Base-by-base conservation (phyloP, 306 rosid species). In the Prunus kanzakura region DNA sequence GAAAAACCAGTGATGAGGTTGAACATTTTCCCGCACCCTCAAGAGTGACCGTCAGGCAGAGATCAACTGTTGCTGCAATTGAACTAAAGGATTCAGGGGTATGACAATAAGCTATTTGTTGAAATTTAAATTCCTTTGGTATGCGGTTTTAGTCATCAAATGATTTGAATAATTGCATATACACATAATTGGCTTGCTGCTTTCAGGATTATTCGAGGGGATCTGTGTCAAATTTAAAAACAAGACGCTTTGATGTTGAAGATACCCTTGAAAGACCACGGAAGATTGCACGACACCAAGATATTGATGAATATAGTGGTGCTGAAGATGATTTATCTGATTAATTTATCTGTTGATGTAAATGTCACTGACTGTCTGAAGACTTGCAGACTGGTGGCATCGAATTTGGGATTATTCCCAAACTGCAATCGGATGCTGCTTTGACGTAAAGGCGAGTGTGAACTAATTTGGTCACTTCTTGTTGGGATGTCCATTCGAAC, bases 301-400 rank as follows among this genome's bases (percentile, higher is more conserved):
- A 96, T 77, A 64, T 83, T 45, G 92, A 87, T 77, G 96, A 90
- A 30, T 88, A 85, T 62, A 95, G 98, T 76, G 97, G 92, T 74
- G 93, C 81, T 13, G 98, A 95, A 80, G 99, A 92, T 75, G 89
- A 95, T n/a, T 77, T 95, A 88, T 90, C 96, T 50, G 97, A 88
- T 22, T 95, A 78, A 89, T 83, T 76, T 79, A 72, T 64, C 71
- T 30, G 55, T 55, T 77, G 46, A 65, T 20, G 66, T 80, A 58
- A 65, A 80, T 79, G 75, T 74, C 22, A 72, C 76, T 57, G 81
- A 78, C 82, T 68, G 49, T 2, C 20, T 73, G 75, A 52, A 63
- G 68, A 14, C 72, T 76, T 58, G 78, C 51, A 80, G 67, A 43
- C 71, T 77, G 57, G 61, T 64, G 10, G 78, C 56, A 25, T 55